Evolutionary conservation across 106 monocot species (phyloP).

Genomic region (Apostasia shenzhenica): DNA sequence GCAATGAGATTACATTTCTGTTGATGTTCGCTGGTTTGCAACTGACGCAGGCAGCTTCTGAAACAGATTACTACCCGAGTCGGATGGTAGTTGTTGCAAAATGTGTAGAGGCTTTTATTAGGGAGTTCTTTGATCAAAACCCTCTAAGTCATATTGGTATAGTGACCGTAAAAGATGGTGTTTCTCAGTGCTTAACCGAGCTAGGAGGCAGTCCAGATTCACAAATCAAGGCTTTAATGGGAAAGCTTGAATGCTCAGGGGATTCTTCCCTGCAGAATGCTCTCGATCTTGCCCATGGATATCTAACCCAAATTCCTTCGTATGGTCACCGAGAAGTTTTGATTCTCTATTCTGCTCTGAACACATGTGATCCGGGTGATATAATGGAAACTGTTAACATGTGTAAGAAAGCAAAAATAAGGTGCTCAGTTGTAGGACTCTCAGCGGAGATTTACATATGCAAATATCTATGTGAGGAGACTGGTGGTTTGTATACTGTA

Average conservation of each 20-base stretch:
- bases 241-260: slow-evolving; percentile 92
- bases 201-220: slow-evolving; percentile 91
- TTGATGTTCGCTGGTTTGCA: not conserved
- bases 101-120: slow-evolving; percentile 66
- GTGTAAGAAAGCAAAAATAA: slow-evolving; percentile 88
- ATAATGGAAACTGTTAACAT: slow-evolving; percentile 80
- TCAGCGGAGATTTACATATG: slow-evolving; percentile 90
- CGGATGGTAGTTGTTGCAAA: slow-evolving; percentile 83
- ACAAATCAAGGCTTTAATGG: slow-evolving; percentile 89
- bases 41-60: slow-evolving; percentile 75
- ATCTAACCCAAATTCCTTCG: slow-evolving; percentile 65
- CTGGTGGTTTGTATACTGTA: slow-evolving; percentile 84
- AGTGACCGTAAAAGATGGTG: slow-evolving; percentile 83
- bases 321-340: slow-evolving; percentile 98
- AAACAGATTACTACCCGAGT: slow-evolving; percentile 83
- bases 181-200: slow-evolving; percentile 82
- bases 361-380: slow-evolving; percentile 94
- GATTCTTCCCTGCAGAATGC: slow-evolving; percentile 93
- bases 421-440: slow-evolving; percentile 88
- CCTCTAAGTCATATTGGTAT: slow-evolving; percentile 90
- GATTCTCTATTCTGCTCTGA: slow-evolving; percentile 86
- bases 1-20: not conserved
- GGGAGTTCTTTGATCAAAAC: slow-evolving; percentile 98
- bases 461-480: slow-evolving; percentile 84
- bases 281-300: slow-evolving; percentile 81